A percentile compares a stretch with the other conserved stretches of the same genome.
phyloP scores from a whole-genome alignment of 2,329 filamentous ascomycete species.

The Kalaharituber pfeilii region DNA sequence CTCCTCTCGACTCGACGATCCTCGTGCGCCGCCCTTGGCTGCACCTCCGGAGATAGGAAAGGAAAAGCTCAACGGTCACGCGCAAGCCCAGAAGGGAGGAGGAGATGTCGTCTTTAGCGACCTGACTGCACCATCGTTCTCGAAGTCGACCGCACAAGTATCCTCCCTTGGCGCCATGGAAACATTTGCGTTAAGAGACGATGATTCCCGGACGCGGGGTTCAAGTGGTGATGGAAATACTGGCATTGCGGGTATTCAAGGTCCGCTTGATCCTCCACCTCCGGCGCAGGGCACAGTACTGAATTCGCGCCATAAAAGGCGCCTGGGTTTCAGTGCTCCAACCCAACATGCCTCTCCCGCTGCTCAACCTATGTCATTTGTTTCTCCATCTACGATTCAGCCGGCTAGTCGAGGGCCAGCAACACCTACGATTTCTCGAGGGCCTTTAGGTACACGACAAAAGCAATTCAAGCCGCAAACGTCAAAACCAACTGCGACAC shows the following conservation, averaged over 20 bases:
- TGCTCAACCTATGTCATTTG: conserved; percentile 8
- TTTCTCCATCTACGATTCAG: conserved; percentile 17
- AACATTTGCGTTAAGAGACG: not conserved
- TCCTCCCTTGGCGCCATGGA: not conserved
- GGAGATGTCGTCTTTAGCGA: not conserved
- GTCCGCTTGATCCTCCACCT: conserved; percentile 1
- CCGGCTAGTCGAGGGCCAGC: conserved; percentile 6
- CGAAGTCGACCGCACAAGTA: not conserved
- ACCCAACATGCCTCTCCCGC: not conserved
- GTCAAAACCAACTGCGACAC: conserved; percentile 6
- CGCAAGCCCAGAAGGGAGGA: not conserved
- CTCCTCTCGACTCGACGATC: not conserved
- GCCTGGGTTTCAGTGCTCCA: conserved; percentile 12
- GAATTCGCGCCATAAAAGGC: conserved; percentile 13
- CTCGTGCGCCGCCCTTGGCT: not conserved
- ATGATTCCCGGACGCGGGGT: not conserved
- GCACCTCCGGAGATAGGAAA: not conserved
- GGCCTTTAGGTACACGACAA: conserved; percentile 6
- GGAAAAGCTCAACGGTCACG: not conserved
- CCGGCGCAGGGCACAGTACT: conserved; percentile 9
- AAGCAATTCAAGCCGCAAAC: conserved; percentile 15
- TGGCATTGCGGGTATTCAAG: not conserved
- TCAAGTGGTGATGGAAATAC: not conserved
- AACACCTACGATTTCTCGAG: conserved; percentile 9
- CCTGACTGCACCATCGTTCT: not conserved